Percentiles rank a stretch among this genome's conserved stretches.
Evolutionary conservation across 2,329 filamentous ascomycete species (phyloP).

Genomic region (Penicillium paneum): DNA sequence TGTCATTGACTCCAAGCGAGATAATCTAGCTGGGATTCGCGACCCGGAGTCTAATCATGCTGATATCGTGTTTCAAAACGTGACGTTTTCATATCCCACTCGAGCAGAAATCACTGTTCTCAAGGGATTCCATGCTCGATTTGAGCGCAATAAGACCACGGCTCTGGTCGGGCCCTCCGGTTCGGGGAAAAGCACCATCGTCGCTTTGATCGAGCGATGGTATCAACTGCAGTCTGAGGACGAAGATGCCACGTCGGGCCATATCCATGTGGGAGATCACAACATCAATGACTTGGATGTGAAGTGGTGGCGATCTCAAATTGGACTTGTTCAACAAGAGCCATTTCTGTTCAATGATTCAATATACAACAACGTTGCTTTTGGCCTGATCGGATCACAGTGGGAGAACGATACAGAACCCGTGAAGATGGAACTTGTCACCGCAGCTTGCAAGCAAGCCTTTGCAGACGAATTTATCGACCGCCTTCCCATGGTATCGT

Average conservation of each 20-base stretch:
- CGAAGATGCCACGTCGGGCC: constrained; percentile 35
- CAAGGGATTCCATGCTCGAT: constrained; percentile 32
- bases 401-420: constrained; percentile 34
- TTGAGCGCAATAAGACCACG: constrained; percentile 39
- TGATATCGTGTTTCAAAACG: constrained; percentile 1
- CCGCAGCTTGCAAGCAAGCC: constrained; percentile 62
- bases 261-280: constrained; percentile 54
- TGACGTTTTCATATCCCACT: not conserved
- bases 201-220: constrained; percentile 44
- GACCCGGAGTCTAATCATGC: constrained; percentile 13
- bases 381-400: constrained; percentile 48
- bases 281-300: constrained; percentile 57
- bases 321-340: constrained; percentile 66
- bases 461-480: constrained; percentile 69
- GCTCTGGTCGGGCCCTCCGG: constrained; percentile 48
- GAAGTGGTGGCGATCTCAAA: constrained; percentile 58
- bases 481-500: constrained; percentile 49
- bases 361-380: constrained; percentile 61
- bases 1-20: constrained; percentile 29
- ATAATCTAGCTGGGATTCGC: constrained; percentile 27
- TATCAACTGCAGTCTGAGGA: constrained; percentile 30
- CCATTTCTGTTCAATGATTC: constrained; percentile 66
- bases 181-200: constrained; percentile 47
- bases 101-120: constrained; percentile 16
- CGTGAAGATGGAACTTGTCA: constrained; percentile 51